A percentile compares a stretch with the other conserved stretches of the same genome.
Evolutionary conservation across 768 basidiomycete genomes (phyloP).

Genomic region (Leccinum sublutescens): DNA sequence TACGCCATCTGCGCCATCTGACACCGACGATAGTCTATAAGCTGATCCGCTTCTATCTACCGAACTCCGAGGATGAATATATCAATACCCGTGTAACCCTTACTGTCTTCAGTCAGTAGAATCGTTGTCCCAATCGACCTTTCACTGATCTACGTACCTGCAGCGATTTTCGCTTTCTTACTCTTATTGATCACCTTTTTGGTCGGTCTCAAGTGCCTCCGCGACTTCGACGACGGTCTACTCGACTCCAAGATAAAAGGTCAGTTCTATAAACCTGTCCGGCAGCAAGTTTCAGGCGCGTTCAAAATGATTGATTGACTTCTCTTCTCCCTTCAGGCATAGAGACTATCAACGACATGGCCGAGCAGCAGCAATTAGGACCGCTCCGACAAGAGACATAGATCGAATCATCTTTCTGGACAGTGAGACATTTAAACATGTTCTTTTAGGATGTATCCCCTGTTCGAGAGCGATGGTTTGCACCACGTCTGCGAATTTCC

Average conservation of each 20-base stretch:
- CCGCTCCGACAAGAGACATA: conserved; percentile 64
- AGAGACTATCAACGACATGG: conserved; percentile 47
- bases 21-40: conserved; percentile 63
- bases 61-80: conserved; percentile 53
- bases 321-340: conserved; percentile 41
- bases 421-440: too few species aligned
- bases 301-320: conserved; percentile 39
- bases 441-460: conserved; percentile 3
- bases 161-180: conserved; percentile 76
- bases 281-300: conserved; percentile 18
- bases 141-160: not conserved
- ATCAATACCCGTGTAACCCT: conserved; percentile 74
- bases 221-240: conserved; percentile 82
- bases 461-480: not conserved
- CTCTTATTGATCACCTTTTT: conserved; percentile 71
- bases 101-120: conserved; percentile 71
- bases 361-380: conserved; percentile 41
- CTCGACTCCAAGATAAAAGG: conserved; percentile 69
- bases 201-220: conserved; percentile 75
- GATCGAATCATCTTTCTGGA: too few species aligned
- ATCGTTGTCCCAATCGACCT: not conserved
- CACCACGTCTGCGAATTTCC: conserved; percentile 4
- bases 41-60: conserved; percentile 78
- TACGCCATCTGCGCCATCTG: not conserved
- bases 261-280: conserved; percentile 47